phyloP scores from a whole-genome alignment of 2,329 filamentous ascomycete genomes.

The Hypoxylon sp. region DNA sequence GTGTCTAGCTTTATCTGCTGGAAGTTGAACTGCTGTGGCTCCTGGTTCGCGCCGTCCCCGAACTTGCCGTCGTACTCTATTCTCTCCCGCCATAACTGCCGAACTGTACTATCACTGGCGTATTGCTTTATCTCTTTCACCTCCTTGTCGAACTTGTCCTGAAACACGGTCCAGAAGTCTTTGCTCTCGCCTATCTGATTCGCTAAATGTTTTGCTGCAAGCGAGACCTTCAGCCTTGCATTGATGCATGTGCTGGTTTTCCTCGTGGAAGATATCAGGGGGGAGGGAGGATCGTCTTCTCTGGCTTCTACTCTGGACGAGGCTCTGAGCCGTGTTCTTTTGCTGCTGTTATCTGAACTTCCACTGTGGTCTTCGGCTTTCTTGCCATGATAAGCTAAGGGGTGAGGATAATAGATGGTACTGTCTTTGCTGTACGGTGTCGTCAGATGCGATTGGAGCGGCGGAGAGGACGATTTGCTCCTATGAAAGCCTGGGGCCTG shows the following conservation, averaged over 20 bases:
- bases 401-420: conserved; percentile 17
- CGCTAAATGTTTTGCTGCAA: conserved; percentile 40
- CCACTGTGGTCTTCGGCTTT: not conserved
- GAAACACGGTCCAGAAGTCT: conserved; percentile 36
- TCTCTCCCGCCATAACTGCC: conserved; percentile 43
- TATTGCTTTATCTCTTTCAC: conserved; percentile 38
- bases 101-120: conserved; percentile 32
- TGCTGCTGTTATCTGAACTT: not conserved
- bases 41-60: conserved; percentile 25
- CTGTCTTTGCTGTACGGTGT: conserved; percentile 8
- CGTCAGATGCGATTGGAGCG: not conserved
- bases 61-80: conserved; percentile 30
- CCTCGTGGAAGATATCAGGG: not conserved
- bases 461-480: not conserved
- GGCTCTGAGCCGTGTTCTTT: not conserved
- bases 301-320: too few species aligned
- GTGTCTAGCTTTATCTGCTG: conserved; percentile 40
- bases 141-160: conserved; percentile 37
- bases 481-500: not conserved
- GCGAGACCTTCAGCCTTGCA: conserved; percentile 38
- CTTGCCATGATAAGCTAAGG: conserved; percentile 4
- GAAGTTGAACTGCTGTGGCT: conserved; percentile 33
- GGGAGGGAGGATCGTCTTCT: not conserved
- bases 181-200: conserved; percentile 39
- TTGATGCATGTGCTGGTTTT: conserved; percentile 16